phyloP scores from a whole-genome alignment of 345 rosid species.

The Salix viminalis region DNA sequence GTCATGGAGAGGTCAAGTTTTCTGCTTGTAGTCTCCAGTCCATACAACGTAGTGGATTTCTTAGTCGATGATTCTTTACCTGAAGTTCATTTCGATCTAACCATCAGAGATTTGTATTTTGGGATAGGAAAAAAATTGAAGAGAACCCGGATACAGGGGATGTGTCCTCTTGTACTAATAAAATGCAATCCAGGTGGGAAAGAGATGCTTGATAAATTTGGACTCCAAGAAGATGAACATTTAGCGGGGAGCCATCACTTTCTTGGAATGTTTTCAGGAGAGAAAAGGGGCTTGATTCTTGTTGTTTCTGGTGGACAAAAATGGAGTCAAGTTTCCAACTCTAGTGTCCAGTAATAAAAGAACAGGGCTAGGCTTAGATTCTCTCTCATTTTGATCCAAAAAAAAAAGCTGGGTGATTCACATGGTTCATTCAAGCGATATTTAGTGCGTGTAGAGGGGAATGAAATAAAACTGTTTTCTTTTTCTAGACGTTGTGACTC shows the following conservation, averaged over 20 bases:
- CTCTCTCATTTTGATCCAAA: neutral
- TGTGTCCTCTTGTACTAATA: no score
- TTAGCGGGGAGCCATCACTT: conserved; percentile 8
- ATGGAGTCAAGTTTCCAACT: neutral
- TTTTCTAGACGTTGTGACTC: no score
- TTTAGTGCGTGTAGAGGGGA: neutral
- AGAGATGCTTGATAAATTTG: neutral
- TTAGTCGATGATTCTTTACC: conserved; percentile 1
- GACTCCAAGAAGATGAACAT: neutral
- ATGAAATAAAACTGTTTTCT: no score
- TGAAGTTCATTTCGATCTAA: no score
- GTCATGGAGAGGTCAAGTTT: neutral
- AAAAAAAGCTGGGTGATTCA: conserved; percentile 7
- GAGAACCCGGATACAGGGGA: no score
- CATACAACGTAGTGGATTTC: conserved; percentile 12
- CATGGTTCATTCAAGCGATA: neutral
- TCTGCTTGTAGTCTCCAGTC: conserved; percentile 10
- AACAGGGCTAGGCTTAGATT: conserved; percentile 3
- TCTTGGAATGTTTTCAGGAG: neutral
- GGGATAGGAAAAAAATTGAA: neutral
- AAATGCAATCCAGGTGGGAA: neutral
- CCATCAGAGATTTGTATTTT: neutral
- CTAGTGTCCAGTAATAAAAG: neutral
- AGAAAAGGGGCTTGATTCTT: neutral
- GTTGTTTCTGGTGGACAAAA: neutral